Base-by-base conservation (phyloP, 2,329 filamentous ascomycete genomes). In the Diplocarpon rosae region DNA sequence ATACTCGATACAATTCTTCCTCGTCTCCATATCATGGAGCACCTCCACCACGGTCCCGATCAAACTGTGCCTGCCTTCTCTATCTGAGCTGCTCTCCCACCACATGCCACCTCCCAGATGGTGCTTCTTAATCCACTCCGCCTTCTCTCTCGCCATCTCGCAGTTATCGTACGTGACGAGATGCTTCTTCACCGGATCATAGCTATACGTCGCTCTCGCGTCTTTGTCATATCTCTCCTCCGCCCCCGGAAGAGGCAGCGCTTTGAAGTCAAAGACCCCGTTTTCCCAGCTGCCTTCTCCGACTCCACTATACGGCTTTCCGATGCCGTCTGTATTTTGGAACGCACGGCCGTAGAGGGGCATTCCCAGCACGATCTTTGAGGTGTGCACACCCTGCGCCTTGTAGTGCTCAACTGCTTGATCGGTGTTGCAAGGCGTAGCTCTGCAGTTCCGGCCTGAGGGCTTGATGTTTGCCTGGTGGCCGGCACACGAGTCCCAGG, bases 71-170 rank as follows among this genome's bases (percentile, higher is more conserved):
- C 71, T 67, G 0, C 78, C 79, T 2, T 64, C 60, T 59, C 79
- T 80, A 62, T 95, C 90, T 1, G 76, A 80, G 57, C 83, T 90
- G 56, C 78, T 85, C 67, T 95, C 89, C 36, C 78, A 61, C 87
- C 87, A 96, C 89, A 96, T 95, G n/a, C 75, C 86, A 14, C 90
- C 90, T 1, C 88, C 89, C 0, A 95, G 72, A 0, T 76, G 70
- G 36, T 72, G 67, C 15, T 74, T 62, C 58, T 70, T 74, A 59
- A 95, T 76, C 61, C 79, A 95, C 10, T 75, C 66, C 1, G 80
- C 78, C 69, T 95, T 96, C 52, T 66, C 61, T 52, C 69, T 68
- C 3, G 79, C 82, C 62, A 88, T 76, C 2, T 69, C 65, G 8
- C 1, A 78, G 73, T 1, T 90, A 60, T 88, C 84, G 60, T 94